These are phyloP conservation scores for Aspergillus costaricaensis DNA, from an alignment of 2,329 filamentous ascomycete genomes.

Conservation along the genomic window DNA sequence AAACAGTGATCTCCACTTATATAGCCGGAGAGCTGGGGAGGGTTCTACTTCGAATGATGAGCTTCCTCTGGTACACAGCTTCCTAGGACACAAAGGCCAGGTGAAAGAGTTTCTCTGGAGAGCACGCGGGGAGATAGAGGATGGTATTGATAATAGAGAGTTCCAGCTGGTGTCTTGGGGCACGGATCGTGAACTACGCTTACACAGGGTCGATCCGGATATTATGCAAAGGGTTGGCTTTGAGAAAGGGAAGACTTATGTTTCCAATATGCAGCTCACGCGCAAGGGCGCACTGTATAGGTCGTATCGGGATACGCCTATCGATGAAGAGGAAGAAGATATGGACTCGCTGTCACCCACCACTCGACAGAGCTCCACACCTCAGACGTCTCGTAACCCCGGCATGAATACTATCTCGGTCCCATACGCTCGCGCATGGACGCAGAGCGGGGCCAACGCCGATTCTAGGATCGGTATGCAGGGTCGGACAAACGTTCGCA, in stretches of 20 bases:
- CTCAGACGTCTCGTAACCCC: slow-evolving; percentile 33
- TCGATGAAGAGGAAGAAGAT: slow-evolving; percentile 59
- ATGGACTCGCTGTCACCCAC: slow-evolving; percentile 33
- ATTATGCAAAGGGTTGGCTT: slow-evolving; percentile 71
- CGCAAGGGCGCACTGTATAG: slow-evolving; percentile 83
- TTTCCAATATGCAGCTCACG: slow-evolving; percentile 69
- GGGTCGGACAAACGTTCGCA: slow-evolving; percentile 48
- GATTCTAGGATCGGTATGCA: slow-evolving; percentile 52
- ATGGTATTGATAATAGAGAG: slow-evolving; percentile 77
- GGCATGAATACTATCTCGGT: slow-evolving; percentile 53
- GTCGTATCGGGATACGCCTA: slow-evolving; percentile 75
- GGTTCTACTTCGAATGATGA: slow-evolving; percentile 38
- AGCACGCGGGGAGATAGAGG: slow-evolving; percentile 67
- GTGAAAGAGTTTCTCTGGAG: slow-evolving; percentile 94
- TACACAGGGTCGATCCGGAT: slow-evolving; percentile 71
- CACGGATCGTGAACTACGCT: slow-evolving; percentile 76
- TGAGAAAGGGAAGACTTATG: slow-evolving; percentile 66
- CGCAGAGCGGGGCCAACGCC: slow-evolving; percentile 50
- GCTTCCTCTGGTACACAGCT: slow-evolving; percentile 52
- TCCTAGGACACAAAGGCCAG: slow-evolving; percentile 60
- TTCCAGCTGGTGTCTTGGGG: slow-evolving; percentile 95
- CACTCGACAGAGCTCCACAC: slow-evolving; percentile 22
- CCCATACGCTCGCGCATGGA: slow-evolving; percentile 54
- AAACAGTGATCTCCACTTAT: slow-evolving; percentile 81
- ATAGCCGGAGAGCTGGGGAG: slow-evolving; percentile 63